Conservation (phyloP, 2,329 filamentous ascomycete genomes). For the Alternaria brassicae region DNA sequence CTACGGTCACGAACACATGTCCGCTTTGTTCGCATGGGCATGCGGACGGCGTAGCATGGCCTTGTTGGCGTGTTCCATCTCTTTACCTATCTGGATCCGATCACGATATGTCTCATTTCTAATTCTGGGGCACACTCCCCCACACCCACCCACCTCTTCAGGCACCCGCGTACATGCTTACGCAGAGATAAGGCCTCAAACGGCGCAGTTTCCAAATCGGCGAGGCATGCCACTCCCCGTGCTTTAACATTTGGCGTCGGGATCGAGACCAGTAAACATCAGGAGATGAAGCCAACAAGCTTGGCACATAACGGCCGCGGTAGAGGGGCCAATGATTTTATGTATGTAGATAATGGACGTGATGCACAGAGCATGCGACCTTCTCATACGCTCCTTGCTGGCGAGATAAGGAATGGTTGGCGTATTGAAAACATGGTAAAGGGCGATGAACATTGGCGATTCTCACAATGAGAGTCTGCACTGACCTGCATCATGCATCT, state of each 20-base stretch:
- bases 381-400: not conserved
- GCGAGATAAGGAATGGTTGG: not conserved
- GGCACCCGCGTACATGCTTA: not conserved
- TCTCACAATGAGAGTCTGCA: not conserved
- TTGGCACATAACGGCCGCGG: not conserved
- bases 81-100: not conserved
- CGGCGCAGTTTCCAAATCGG: not conserved
- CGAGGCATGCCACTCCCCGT: not conserved
- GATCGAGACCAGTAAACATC: not conserved
- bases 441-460: not conserved
- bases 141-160: not conserved
- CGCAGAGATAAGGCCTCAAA: not conserved
- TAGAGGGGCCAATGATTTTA: not conserved
- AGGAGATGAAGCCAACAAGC: not conserved
- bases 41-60: not conserved
- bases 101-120: not conserved
- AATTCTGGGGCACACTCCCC: not conserved
- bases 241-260: not conserved
- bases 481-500: not conserved
- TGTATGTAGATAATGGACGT: not conserved
- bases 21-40: slow-evolving; percentile 4
- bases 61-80: not conserved
- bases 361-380: not conserved
- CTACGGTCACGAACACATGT: not conserved
- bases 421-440: not conserved